phyloP scores from a whole-genome alignment of 2,329 filamentous ascomycete species.

The Plenodomus tracheiphilus region DNA sequence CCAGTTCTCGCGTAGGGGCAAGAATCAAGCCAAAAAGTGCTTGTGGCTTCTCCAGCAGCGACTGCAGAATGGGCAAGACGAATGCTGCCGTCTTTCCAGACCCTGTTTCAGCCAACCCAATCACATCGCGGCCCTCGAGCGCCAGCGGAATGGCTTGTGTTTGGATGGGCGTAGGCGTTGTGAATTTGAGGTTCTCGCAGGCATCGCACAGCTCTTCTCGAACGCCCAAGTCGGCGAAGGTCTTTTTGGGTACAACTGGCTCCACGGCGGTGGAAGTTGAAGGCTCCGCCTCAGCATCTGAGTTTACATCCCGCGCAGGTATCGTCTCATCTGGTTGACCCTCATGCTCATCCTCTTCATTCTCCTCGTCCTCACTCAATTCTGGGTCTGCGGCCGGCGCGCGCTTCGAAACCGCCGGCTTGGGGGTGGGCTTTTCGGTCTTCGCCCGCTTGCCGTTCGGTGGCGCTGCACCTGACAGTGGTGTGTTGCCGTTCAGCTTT shows the following conservation, averaged over 20 bases:
- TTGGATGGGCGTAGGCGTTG: conserved; percentile 86
- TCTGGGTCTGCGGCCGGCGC: conserved; percentile 26
- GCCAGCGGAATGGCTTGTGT: conserved; percentile 80
- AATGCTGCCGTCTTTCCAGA: conserved; percentile 96
- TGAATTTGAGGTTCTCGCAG: conserved; percentile 81
- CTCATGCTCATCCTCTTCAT: conserved; percentile 10
- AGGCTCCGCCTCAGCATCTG: conserved; percentile 1
- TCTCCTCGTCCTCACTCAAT: conserved; percentile 25
- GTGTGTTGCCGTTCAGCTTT: conserved; percentile 39
- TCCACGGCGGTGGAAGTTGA: conserved; percentile 27
- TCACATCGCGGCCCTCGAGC: conserved; percentile 79
- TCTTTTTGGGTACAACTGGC: conserved; percentile 52
- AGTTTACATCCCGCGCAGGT: neutral
- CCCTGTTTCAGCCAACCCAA: conserved; percentile 93
- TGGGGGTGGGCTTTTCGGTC: conserved; percentile 16
- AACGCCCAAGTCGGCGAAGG: conserved; percentile 74
- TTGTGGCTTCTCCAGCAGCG: conserved; percentile 84
- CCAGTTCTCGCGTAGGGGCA: conserved; percentile 90
- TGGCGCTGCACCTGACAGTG: conserved; percentile 1
- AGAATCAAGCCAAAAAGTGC: conserved; percentile 86
- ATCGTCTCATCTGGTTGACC: neutral
- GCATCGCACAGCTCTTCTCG: conserved; percentile 88
- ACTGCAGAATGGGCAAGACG: conserved; percentile 86
- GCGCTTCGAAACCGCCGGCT: conserved; percentile 15
- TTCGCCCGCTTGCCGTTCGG: conserved; percentile 20